Percentiles rank a stretch among this genome's conserved stretches.
These are phyloP conservation scores for Abelmoschus esculentus DNA, from an alignment of 345 rosid genomes.

Conservation along the genomic window DNA sequence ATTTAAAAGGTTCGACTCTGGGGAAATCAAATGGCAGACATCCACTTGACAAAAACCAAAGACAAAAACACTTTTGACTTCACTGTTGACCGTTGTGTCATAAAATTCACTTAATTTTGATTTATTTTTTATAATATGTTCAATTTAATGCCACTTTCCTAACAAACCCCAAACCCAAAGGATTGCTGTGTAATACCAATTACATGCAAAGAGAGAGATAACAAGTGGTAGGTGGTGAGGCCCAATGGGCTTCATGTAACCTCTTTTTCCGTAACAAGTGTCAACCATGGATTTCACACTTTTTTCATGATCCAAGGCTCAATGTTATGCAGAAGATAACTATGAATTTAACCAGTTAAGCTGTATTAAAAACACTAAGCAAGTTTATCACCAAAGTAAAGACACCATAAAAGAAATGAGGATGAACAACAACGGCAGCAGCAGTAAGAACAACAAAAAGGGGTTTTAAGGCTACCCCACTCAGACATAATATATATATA, in stretches of 20 bases:
- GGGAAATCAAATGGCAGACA: neutral
- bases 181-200: neutral
- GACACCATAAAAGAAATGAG: no score
- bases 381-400: neutral
- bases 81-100: constrained; percentile 12
- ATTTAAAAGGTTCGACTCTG: neutral
- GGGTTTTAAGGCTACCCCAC: no score
- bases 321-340: neutral
- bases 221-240: constrained; percentile 5
- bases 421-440: no score
- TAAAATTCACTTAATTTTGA: neutral
- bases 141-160: no score
- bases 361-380: neutral
- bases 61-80: neutral
- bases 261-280: neutral
- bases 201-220: neutral
- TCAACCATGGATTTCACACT: neutral
- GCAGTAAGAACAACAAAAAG: no score
- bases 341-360: neutral
- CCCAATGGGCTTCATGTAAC: constrained; percentile 7
- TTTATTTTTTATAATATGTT: no score
- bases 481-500: no score
- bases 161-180: neutral
- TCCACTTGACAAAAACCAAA: neutral
- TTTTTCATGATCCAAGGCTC: neutral